Conservation (phyloP, 78 protist species). For the Capsaspora owczarzaki region DNA sequence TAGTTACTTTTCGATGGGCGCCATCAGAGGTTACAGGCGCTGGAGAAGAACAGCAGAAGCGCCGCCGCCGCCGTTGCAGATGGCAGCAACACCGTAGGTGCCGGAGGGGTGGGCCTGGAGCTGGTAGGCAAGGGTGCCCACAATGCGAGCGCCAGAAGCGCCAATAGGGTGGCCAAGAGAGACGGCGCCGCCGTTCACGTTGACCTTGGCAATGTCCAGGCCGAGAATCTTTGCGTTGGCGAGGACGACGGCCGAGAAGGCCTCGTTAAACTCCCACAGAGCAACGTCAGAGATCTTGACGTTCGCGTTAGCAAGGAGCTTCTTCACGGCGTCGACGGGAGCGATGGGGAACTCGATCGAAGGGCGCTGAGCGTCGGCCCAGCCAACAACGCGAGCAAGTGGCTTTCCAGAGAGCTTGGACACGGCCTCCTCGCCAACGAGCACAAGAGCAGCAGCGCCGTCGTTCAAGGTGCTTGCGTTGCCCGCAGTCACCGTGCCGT, state of each 20-base stretch:
- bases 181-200: constrained; percentile 96
- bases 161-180: constrained; percentile 98
- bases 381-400: constrained; percentile 67
- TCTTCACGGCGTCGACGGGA: constrained; percentile 77
- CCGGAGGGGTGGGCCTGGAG: constrained; percentile 31
- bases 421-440: constrained; percentile 59
- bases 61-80: constrained; percentile 96
- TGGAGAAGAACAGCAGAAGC: constrained; percentile 81
- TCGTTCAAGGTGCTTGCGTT: constrained; percentile 86
- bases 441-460: constrained; percentile 91
- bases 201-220: constrained; percentile 61
- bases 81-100: constrained; percentile 71
- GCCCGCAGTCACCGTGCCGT: constrained; percentile 88
- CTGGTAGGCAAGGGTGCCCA: constrained; percentile 59
- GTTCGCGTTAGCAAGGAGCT: constrained; percentile 30
- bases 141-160: constrained; percentile 88
- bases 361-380: constrained; percentile 85
- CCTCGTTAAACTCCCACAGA: constrained; percentile 93
- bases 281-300: constrained; percentile 46
- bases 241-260: constrained; percentile 81
- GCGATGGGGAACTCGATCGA: constrained; percentile 87
- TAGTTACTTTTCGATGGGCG: too few species aligned
- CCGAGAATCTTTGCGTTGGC: constrained; percentile 61
- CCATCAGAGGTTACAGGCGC: constrained; percentile 36
- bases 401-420: constrained; percentile 49